Percentiles rank a stretch among this genome's conserved stretches.
These are phyloP conservation scores for Phialocephala subalpina DNA, from an alignment of 2,329 filamentous ascomycete species.

Conservation along the genomic window DNA sequence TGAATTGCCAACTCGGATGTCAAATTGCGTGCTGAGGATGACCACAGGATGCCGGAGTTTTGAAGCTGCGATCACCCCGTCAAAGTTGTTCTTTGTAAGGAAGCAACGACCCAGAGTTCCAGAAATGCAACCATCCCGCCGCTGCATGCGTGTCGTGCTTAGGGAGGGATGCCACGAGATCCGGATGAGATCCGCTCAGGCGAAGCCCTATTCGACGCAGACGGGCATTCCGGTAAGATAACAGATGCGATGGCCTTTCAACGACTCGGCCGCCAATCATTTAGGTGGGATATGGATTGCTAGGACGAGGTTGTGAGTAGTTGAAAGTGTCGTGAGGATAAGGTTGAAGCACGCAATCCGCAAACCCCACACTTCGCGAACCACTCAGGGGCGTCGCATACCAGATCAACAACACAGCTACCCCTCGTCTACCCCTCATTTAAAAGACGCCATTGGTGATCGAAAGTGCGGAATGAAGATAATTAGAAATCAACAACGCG, in stretches of 20 bases:
- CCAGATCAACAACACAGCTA: conserved; percentile 13
- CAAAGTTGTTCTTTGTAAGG: not conserved
- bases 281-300: not conserved
- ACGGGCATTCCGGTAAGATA: not conserved
- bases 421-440: conserved; percentile 17
- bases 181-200: too few species aligned
- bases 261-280: not conserved
- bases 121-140: not conserved
- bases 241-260: not conserved
- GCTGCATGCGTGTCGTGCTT: conserved; percentile 27
- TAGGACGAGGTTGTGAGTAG: not conserved
- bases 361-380: conserved; percentile 35
- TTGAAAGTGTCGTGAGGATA: conserved; percentile 7
- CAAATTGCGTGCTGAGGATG: not conserved
- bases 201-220: not conserved
- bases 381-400: conserved; percentile 9
- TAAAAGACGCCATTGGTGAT: not conserved
- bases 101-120: not conserved
- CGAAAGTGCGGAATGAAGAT: not conserved
- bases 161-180: too few species aligned
- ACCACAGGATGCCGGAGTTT: not conserved
- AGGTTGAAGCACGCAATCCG: conserved; percentile 30
- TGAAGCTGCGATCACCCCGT: not conserved
- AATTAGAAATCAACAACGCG: conserved; percentile 6
- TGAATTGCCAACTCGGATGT: not conserved